These are phyloP conservation scores for Candida corydali DNA, from an alignment of 805 yeast species.

Conservation along the genomic window DNA sequence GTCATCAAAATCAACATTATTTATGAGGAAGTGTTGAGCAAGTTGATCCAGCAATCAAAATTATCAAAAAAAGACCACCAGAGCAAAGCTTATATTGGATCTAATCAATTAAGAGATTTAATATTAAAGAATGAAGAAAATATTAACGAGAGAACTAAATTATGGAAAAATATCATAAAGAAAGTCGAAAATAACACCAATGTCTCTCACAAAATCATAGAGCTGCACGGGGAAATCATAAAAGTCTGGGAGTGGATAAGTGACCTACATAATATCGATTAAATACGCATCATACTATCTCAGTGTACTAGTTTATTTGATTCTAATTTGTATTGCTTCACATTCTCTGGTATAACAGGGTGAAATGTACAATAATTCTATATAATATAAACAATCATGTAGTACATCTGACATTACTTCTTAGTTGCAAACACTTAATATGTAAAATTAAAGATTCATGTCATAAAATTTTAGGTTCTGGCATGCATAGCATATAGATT, in stretches of 20 bases:
- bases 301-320: too few relatives aligned
- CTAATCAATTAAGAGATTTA: slow-evolving; percentile 70
- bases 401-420: neutral
- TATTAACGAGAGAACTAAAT: slow-evolving; percentile 33
- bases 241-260: slow-evolving; percentile 85
- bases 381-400: neutral
- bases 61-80: slow-evolving; percentile 22
- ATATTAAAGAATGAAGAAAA: slow-evolving; percentile 42
- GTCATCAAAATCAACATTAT: slow-evolving; percentile 42
- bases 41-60: slow-evolving; percentile 41
- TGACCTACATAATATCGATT: slow-evolving; percentile 11
- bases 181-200: slow-evolving; percentile 64
- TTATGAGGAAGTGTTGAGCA: slow-evolving; percentile 44
- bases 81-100: slow-evolving; percentile 51
- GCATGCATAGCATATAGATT: slow-evolving; percentile 40
- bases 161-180: slow-evolving; percentile 58
- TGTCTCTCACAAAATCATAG: slow-evolving; percentile 58
- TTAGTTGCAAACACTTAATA: too few relatives aligned
- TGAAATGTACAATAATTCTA: neutral
- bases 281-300: neutral
- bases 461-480: too few relatives aligned
- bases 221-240: slow-evolving; percentile 82
- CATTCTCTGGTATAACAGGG: slow-evolving; percentile 1
- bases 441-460: too few relatives aligned
- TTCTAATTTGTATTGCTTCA: too few relatives aligned